Conservation (phyloP, 2,329 filamentous ascomycete species). For the Coniochaeta sp. region DNA sequence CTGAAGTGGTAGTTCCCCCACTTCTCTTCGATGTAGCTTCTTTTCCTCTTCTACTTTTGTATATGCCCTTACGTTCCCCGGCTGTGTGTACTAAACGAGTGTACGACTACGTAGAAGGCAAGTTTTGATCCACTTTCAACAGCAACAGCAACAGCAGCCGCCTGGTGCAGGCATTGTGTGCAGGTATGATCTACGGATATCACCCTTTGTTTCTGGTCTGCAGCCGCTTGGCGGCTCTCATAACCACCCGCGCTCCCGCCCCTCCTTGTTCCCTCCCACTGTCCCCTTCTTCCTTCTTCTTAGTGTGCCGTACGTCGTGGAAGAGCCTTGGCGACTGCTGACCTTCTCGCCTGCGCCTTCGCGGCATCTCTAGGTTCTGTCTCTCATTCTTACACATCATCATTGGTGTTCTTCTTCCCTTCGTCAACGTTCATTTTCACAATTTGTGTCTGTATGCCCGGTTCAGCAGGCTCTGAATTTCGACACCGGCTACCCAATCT, state of each 20-base stretch:
- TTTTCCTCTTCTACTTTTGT: neutral
- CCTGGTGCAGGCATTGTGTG: constrained; percentile 25
- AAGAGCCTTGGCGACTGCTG: constrained; percentile 25
- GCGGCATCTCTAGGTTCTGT: constrained; percentile 25
- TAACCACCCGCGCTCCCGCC: constrained; percentile 20
- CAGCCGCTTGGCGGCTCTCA: constrained; percentile 24
- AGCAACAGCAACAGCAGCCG: constrained; percentile 9
- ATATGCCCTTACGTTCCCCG: neutral
- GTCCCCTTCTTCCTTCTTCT: constrained; percentile 12
- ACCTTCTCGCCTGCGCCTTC: constrained; percentile 18
- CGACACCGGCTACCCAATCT: constrained; percentile 7
- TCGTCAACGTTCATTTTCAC: constrained; percentile 20
- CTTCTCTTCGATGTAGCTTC: neutral
- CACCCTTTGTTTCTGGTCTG: constrained; percentile 28
- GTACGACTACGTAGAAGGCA: too few species aligned
- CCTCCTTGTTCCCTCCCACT: constrained; percentile 13
- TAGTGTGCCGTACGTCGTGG: constrained; percentile 15
- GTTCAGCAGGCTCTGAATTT: constrained; percentile 52
- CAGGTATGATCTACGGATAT: constrained; percentile 37
- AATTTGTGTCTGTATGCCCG: constrained; percentile 19
- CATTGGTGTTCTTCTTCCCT: constrained; percentile 7
- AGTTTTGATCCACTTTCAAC: neutral
- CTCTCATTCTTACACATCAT: constrained; percentile 17
- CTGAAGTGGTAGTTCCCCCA: neutral
- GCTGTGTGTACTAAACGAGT: neutral